Base-by-base conservation (phyloP, 768 basidiomycete genomes). In the Kwoniella shandongensis region DNA sequence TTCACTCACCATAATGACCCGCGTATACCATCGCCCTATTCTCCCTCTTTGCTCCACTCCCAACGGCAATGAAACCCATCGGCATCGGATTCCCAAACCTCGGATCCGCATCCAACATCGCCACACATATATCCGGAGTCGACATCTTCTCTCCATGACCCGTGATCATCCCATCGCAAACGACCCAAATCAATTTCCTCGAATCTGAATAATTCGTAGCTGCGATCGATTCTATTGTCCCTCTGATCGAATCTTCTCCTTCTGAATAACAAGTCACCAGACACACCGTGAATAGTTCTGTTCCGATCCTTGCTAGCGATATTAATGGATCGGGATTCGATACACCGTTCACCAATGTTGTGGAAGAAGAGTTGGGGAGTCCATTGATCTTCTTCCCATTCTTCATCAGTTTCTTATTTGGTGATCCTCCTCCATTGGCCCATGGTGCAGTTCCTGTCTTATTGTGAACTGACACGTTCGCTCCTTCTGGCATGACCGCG, bases 11-110 rank as follows among this genome's bases (percentile, higher is more conserved):
- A 78, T 98, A 97, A 80, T 99, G 94, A n/a, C 96, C 96, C 49
- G 96, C 96, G 80, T 99, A 98, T 18, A 98, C 89, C 89, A 96
- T 89, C 6, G 94, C 94, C 52, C 91, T 83, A 68, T 99, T 99
- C 73, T 92, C 86, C 51, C 82, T 83, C 80, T 98, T 97, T 18
- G 84, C 78, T 2, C 96, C 94, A 8, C 87, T 84, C 1, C 91
- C 96, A 26, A 99, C 91, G 1, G 96, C 89, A 54, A 82, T 78
- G 72, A 97, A 99, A 61, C 83, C 86, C 93, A 98, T 94, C 3
- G 94, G 91, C 42, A 85, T 84, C 2, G 96, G 96, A 68, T 96
- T 91, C 23, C 94, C 96, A 70, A 98, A 99, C 13, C 96, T 83
- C 23, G 89, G 87, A 76, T 99, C 96, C 3, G 89, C 88, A 66